Evolutionary conservation across 2,329 filamentous ascomycete species (phyloP).

Genomic region (Pyrenochaeta sp.): DNA sequence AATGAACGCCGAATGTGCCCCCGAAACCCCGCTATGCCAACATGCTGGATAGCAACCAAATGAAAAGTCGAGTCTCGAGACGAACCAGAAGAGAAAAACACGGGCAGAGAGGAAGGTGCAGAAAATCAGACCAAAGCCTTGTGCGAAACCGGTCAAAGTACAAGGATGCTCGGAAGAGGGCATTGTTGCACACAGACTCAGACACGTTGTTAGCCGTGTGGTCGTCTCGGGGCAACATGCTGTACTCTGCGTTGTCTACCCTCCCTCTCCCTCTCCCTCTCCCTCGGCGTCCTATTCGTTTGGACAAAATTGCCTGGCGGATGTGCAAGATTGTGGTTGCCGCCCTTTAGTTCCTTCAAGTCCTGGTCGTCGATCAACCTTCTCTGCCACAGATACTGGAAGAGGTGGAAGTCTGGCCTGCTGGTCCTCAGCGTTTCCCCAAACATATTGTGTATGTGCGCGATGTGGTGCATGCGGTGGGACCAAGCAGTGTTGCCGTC

Average conservation of each 20-base stretch:
- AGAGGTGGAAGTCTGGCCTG: conserved; percentile 40
- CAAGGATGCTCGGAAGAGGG: not conserved
- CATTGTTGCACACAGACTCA: conserved; percentile 5
- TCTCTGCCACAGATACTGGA: conserved; percentile 40
- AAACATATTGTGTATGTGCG: conserved; percentile 26
- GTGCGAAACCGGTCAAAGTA: not conserved
- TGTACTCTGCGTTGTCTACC: conserved; percentile 17
- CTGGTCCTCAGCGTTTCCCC: conserved; percentile 35
- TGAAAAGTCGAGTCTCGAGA: not conserved
- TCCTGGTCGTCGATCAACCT: conserved; percentile 42
- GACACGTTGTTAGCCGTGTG: not conserved
- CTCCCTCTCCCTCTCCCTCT: conserved; percentile 9
- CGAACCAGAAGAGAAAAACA: not conserved
- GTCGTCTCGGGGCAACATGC: conserved; percentile 17
- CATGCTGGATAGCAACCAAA: not conserved
- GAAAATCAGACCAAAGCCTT: not conserved
- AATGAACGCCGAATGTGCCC: not conserved
- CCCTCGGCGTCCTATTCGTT: conserved; percentile 20
- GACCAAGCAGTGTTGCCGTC: conserved; percentile 33
- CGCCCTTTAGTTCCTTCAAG: conserved; percentile 43
- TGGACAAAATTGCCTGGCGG: conserved; percentile 30
- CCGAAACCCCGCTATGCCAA: not conserved
- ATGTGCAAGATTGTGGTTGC: conserved; percentile 34
- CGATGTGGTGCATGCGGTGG: conserved; percentile 39
- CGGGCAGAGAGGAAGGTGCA: not conserved